Evolutionary conservation across 2,329 filamentous ascomycete genomes (phyloP).

Genomic region (Diaporthe citri): DNA sequence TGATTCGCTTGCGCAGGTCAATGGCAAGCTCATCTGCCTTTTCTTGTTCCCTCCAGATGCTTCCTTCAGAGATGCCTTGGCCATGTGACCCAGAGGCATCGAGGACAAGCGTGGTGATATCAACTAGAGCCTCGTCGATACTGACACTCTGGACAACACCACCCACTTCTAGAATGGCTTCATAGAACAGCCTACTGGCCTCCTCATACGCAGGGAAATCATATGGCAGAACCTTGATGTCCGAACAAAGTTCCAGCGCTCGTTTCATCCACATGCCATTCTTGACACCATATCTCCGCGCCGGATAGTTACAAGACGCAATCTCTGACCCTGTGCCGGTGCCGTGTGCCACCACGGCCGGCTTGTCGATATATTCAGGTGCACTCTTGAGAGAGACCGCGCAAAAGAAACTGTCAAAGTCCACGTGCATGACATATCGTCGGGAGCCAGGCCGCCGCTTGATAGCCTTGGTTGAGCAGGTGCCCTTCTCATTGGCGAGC

Average conservation of each 20-base stretch:
- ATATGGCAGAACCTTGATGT: slow-evolving; percentile 91
- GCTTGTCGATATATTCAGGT: slow-evolving; percentile 82
- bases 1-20: slow-evolving; percentile 76
- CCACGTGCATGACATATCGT: slow-evolving; percentile 92
- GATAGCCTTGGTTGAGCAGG: slow-evolving; percentile 54
- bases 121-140: slow-evolving; percentile 93
- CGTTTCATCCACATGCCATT: slow-evolving; percentile 99
- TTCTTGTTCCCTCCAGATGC: slow-evolving; percentile 81
- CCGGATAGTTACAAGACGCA: slow-evolving; percentile 96
- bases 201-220: slow-evolving; percentile 96
- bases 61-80: slow-evolving; percentile 73
- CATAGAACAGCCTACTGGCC: slow-evolving; percentile 89
- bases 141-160: slow-evolving; percentile 95
- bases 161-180: slow-evolving; percentile 81
- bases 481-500: slow-evolving; percentile 77
- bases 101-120: slow-evolving; percentile 80
- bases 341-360: slow-evolving; percentile 90
- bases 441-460: slow-evolving; percentile 73
- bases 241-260: slow-evolving; percentile 84
- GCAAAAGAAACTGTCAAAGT: slow-evolving; percentile 99
- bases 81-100: slow-evolving; percentile 76
- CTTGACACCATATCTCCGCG: slow-evolving; percentile 86
- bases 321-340: slow-evolving; percentile 91
- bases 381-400: slow-evolving; percentile 86
- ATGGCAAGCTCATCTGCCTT: slow-evolving; percentile 80